Conservation (phyloP, 495 filamentous ascomycete species). For the Oidiodendron maius region DNA sequence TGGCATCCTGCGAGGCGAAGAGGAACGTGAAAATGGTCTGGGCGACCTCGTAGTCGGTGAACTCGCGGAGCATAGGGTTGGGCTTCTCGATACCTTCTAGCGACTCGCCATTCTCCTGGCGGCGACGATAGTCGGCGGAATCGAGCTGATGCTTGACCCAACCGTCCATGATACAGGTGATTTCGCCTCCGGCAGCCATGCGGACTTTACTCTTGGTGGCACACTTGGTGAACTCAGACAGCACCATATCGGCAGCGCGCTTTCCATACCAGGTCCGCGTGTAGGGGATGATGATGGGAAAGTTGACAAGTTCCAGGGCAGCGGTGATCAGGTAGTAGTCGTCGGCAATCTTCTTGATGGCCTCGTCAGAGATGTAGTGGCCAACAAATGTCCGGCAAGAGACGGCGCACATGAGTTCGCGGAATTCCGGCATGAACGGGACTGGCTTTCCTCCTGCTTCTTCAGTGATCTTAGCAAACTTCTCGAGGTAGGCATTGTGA, state of each 20-base stretch:
- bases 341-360: constrained; percentile 90
- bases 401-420: constrained; percentile 92
- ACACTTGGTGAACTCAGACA: constrained; percentile 85
- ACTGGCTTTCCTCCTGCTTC: constrained; percentile 62
- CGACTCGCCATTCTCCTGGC: constrained; percentile 57
- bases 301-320: constrained; percentile 95
- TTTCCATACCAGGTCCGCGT: constrained; percentile 98
- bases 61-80: constrained; percentile 71
- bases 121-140: constrained; percentile 70
- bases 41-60: constrained; percentile 87
- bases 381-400: constrained; percentile 96
- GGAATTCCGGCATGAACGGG: constrained; percentile 88
- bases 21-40: constrained; percentile 97
- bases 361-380: constrained; percentile 84
- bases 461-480: constrained; percentile 69
- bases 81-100: constrained; percentile 74
- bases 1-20: constrained; percentile 96
- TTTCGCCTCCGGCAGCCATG: constrained; percentile 84
- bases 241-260: constrained; percentile 88
- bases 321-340: constrained; percentile 97
- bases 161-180: constrained; percentile 88
- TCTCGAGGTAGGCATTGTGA: constrained; percentile 79
- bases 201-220: constrained; percentile 87
- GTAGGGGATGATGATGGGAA: constrained; percentile 94
- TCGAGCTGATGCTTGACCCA: constrained; percentile 86